Evolutionary conservation across 2,329 filamentous ascomycete species (phyloP), one percentile per base, ranked within the genome.

Genomic region (Capronia epimyces): DNA sequence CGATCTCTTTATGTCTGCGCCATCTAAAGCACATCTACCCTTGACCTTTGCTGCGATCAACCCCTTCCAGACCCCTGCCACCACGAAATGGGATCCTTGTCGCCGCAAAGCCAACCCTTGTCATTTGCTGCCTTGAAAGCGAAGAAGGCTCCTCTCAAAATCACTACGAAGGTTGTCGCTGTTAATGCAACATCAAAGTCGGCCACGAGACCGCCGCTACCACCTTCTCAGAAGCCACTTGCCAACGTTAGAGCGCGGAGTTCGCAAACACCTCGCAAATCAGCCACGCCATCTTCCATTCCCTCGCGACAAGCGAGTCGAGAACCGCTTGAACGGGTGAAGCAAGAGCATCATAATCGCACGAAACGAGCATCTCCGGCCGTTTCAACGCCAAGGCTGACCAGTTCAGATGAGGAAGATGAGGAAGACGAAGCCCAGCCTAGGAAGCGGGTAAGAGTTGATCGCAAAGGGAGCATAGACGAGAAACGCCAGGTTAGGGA

Each of bases 401-500:
- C 57, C 29, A 60, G 58, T 20, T 64, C 64, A 9, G 63, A 68
- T 24, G 62, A 66, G 12, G 63, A 63, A n/a, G 59, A 60, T 16
- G 63, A 64, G 20, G 61, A 65, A 18, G 62, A 63, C 10, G 52
- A 51, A 12, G 59, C 49, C 25, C 22, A 50, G 46, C 59, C 59
- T 34, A 58, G 54, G 37, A 75, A 75, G 60, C 67, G 71, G 29
- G 66, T 65, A 7, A 67, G 67, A 55, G 63, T 67, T 36, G 69
- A 67, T 43, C 66, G 63, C 32, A 69, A 67, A 34, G 64, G 66
- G n/a, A 69, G 73, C 52, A 67, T 71, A 12, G 71, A 76, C 54
- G 63, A 67, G 25, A 68, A 70, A 36, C 67, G 74, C 36, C 65
- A 65, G 24, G 59, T 76, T 56, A 69, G 74, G 47, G 73, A 73